Conservation (phyloP, 495 filamentous ascomycete genomes). For the Podospora anserina region DNA sequence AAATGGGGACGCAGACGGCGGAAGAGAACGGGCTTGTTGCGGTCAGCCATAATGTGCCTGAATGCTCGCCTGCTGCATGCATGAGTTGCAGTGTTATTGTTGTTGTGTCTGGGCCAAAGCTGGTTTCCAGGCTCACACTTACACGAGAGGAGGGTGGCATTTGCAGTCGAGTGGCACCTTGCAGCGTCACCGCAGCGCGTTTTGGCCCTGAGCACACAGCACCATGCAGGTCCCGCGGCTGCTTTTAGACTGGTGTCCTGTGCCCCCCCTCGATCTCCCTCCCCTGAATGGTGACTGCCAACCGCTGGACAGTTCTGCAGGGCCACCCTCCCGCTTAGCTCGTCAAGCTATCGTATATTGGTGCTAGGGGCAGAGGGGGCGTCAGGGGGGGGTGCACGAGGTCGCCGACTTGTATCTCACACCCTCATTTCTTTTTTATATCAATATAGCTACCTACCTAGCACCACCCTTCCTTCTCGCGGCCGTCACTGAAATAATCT, state of each 20-base stretch:
- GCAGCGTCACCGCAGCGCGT: slow-evolving; percentile 25
- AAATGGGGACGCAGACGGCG: neutral
- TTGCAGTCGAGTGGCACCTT: neutral
- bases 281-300: slow-evolving; percentile 1
- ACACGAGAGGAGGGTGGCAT: slow-evolving; percentile 2
- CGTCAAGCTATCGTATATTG: slow-evolving; percentile 19
- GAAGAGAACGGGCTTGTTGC: neutral
- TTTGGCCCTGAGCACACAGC: slow-evolving; percentile 22
- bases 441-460: neutral
- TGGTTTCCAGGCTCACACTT: neutral
- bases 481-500: slow-evolving; percentile 20
- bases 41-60: slow-evolving; percentile 10
- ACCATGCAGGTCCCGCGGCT: slow-evolving; percentile 32
- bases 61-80: slow-evolving; percentile 5
- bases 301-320: neutral
- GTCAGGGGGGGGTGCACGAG: slow-evolving; percentile 12
- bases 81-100: neutral
- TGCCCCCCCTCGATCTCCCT: neutral
- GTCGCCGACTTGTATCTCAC: slow-evolving; percentile 16
- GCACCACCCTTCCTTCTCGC: slow-evolving; percentile 8
- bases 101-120: neutral
- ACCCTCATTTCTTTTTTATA: slow-evolving; percentile 1
- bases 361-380: slow-evolving; percentile 12
- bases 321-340: slow-evolving; percentile 19
- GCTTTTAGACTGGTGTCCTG: slow-evolving; percentile 13